Conservation (phyloP, 1,284 basidiomycete genomes). For the Boletellus sp. region DNA sequence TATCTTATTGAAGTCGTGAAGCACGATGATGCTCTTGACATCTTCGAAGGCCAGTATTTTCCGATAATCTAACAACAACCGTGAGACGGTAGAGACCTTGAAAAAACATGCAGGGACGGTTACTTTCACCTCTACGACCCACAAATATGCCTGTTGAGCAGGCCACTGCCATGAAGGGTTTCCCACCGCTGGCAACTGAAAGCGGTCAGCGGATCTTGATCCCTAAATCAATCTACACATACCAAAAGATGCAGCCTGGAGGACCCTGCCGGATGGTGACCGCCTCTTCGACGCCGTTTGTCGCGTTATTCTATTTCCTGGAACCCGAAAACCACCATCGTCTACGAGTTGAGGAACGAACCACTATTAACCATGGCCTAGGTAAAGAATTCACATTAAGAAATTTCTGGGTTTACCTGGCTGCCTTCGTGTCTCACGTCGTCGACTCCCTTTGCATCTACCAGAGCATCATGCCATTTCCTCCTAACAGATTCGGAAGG, state of each 20-base stretch:
- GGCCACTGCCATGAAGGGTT: slow-evolving; percentile 57
- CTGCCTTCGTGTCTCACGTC: slow-evolving; percentile 64
- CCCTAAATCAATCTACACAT: slow-evolving; percentile 21
- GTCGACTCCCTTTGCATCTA: slow-evolving; percentile 59
- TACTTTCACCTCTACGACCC: slow-evolving; percentile 48
- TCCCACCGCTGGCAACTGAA: slow-evolving; percentile 40
- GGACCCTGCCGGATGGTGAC: slow-evolving; percentile 53
- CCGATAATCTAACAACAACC: slow-evolving; percentile 45
- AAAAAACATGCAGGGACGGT: slow-evolving; percentile 28
- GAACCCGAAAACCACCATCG: slow-evolving; percentile 58
- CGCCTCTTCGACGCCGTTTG: slow-evolving; percentile 30
- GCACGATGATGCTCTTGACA: slow-evolving; percentile 50
- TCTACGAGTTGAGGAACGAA: slow-evolving; percentile 58
- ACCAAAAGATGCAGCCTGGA: slow-evolving; percentile 63
- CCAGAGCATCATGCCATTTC: slow-evolving; percentile 60
- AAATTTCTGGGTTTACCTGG: slow-evolving; percentile 44
- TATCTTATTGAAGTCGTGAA: slow-evolving; percentile 63
- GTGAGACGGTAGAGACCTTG: slow-evolving; percentile 1
- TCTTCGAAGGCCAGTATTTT: slow-evolving; percentile 50
- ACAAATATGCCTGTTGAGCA: slow-evolving; percentile 67
- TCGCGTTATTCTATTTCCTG: slow-evolving; percentile 33
- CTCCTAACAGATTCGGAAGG: slow-evolving; percentile 51
- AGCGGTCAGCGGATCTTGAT: slow-evolving; percentile 1
- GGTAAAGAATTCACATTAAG: slow-evolving; percentile 1
- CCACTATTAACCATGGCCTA: slow-evolving; percentile 42